Evolutionary conservation across 331 rosid species (phyloP).

Genomic region (Dryas integrifolia): DNA sequence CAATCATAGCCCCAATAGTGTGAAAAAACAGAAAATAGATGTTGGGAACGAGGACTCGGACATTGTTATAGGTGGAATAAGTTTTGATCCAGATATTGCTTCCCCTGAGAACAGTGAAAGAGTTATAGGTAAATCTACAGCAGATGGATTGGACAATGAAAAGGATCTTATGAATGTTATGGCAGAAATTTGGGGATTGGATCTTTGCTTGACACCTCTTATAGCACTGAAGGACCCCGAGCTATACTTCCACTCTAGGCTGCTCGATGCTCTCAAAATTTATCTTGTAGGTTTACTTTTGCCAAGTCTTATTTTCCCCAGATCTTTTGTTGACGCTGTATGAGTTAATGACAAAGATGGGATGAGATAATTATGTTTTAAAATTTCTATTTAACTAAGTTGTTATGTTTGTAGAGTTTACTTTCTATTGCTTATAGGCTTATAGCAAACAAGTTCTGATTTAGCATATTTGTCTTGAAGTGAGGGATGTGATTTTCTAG

Average conservation of each 20-base stretch:
- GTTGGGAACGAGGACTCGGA: constrained; percentile 46
- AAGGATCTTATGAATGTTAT: constrained; percentile 42
- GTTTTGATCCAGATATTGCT: constrained; percentile 36
- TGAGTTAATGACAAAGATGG: background rate
- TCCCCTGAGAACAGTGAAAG: constrained; percentile 29
- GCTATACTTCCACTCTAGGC: constrained; percentile 55
- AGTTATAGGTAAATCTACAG: constrained; percentile 29
- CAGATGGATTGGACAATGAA: constrained; percentile 37
- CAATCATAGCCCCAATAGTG: constrained; percentile 32
- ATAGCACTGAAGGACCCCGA: constrained; percentile 42
- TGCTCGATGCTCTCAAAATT: constrained; percentile 71
- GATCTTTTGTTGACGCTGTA: background rate
- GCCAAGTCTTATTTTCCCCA: constrained; percentile 17
- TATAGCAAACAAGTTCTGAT: background rate
- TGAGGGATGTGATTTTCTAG: background rate
- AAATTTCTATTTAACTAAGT: background rate
- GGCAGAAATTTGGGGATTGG: constrained; percentile 67
- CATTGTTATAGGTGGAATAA: constrained; percentile 66
- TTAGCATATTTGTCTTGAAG: background rate
- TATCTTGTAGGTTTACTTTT: constrained; percentile 52
- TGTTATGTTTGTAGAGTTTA: background rate
- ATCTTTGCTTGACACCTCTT: constrained; percentile 32
- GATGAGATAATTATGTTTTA: background rate
- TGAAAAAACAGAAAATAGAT: constrained; percentile 55
- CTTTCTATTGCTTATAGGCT: background rate